A percentile compares a stretch with the other conserved stretches of the same genome.
Evolutionary conservation across 139 green algal genomes (phyloP).

Genomic region (Chlamydomonas incerta): DNA sequence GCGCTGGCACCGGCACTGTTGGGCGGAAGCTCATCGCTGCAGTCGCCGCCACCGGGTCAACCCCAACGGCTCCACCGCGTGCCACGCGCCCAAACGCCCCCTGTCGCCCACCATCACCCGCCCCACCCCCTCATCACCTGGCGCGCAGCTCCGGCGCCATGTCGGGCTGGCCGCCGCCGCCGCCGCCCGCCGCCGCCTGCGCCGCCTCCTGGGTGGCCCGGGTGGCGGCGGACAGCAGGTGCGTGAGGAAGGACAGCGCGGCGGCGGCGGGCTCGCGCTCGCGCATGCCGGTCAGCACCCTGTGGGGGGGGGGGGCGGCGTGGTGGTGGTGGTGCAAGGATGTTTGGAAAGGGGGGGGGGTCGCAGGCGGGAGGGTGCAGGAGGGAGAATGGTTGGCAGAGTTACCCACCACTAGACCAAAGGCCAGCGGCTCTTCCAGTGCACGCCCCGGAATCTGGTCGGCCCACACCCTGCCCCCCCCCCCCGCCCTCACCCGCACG

Average conservation of each 20-base stretch:
- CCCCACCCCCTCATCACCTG: not conserved
- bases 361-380: not conserved
- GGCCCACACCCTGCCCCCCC: not conserved
- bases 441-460: no score
- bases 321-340: not conserved
- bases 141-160: not conserved
- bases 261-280: constrained; percentile 69
- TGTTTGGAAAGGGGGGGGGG: not conserved
- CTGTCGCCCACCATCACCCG: not conserved
- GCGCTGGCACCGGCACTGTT: no score
- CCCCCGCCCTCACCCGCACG: not conserved
- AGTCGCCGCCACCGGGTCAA: no score
- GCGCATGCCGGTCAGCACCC: constrained; percentile 6
- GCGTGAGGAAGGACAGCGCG: constrained; percentile 61
- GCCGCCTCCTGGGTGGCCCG: constrained; percentile 19
- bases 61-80: no score
- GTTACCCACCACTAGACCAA: no score
- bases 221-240: constrained; percentile 49
- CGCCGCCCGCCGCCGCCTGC: constrained; percentile 13
- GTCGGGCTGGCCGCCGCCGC: not conserved
- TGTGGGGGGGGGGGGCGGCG: not conserved
- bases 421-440: no score
- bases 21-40: no score
- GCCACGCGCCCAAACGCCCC: no score
- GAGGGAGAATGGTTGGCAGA: no score